Evolutionary conservation across 768 basidiomycete genomes (phyloP).

Genomic region (Collybia nuda): DNA sequence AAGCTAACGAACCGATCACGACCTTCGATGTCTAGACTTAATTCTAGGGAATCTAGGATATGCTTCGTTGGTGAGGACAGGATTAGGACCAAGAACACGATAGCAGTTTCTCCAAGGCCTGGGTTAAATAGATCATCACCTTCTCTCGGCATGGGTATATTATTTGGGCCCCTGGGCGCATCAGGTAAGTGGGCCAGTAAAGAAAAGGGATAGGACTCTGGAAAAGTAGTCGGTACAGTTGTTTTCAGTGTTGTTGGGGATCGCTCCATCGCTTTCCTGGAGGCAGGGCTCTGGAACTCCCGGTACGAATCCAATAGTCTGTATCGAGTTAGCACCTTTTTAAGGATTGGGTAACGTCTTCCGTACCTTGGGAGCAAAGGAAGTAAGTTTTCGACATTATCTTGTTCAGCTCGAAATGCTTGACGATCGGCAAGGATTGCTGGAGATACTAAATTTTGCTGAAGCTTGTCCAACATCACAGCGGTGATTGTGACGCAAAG

Average conservation of each 20-base stretch:
- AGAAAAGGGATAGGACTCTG: slow-evolving; percentile 92
- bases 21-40: slow-evolving; percentile 86
- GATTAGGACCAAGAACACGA: slow-evolving; percentile 80
- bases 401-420: slow-evolving; percentile 77
- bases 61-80: slow-evolving; percentile 78
- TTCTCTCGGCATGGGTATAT: slow-evolving; percentile 39
- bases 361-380: slow-evolving; percentile 79
- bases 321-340: slow-evolving; percentile 7
- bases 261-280: slow-evolving; percentile 68
- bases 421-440: slow-evolving; percentile 58
- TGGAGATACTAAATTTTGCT: slow-evolving; percentile 74
- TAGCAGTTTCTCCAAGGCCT: slow-evolving; percentile 80
- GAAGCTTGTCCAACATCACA: slow-evolving; percentile 87
- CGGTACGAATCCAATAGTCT: slow-evolving; percentile 87
- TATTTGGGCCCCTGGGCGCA: slow-evolving; percentile 40
- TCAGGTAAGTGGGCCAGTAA: slow-evolving; percentile 70
- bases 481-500: slow-evolving; percentile 87
- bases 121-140: slow-evolving; percentile 63
- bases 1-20: slow-evolving; percentile 71
- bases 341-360: neutral
- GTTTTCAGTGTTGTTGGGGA: slow-evolving; percentile 58
- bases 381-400: slow-evolving; percentile 86
- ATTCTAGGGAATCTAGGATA: slow-evolving; percentile 76
- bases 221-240: slow-evolving; percentile 78
- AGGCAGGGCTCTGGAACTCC: slow-evolving; percentile 72